Conservation (phyloP, 345 rosid genomes). For the Gossypium australe region DNA sequence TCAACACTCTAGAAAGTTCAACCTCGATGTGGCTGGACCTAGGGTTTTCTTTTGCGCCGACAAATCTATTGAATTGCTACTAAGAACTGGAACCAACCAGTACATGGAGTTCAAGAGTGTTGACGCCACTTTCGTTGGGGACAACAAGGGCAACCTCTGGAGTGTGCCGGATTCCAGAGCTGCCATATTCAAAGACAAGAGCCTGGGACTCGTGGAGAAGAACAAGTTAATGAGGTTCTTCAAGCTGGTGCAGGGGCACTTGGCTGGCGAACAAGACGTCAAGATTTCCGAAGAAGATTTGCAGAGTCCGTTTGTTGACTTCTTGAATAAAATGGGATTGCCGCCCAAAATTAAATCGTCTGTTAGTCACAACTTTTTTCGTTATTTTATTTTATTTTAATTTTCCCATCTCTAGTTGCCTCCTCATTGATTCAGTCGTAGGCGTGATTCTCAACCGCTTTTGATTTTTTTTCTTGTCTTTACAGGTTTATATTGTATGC, state of each 20-base stretch:
- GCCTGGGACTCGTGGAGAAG: not conserved
- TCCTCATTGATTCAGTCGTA: not conserved
- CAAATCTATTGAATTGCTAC: constrained; percentile 5
- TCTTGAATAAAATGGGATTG: constrained; percentile 65
- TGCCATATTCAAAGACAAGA: not conserved
- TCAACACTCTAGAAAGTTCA: constrained; percentile 36
- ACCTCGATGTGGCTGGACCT: constrained; percentile 35
- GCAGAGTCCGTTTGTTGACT: constrained; percentile 66
- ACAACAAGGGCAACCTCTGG: constrained; percentile 41
- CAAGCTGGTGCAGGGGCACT: constrained; percentile 27
- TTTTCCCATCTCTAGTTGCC: not conserved
- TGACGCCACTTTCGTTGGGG: constrained; percentile 59
- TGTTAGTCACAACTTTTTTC: constrained; percentile 19
- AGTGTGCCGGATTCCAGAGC: constrained; percentile 59
- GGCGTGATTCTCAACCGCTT: not conserved
- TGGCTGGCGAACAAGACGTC: constrained; percentile 26
- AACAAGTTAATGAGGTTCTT: not conserved
- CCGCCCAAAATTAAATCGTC: constrained; percentile 73
- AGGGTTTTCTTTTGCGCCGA: constrained; percentile 5
- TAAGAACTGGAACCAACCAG: constrained; percentile 48
- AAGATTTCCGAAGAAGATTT: constrained; percentile 58
- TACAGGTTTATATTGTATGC: constrained; percentile 72
- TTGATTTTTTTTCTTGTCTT: constrained; percentile 1
- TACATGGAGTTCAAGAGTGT: constrained; percentile 73
- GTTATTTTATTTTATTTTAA: not conserved